phyloP scores from a whole-genome alignment of 1,284 basidiomycete species.

The Cystobasidium sp. region DNA sequence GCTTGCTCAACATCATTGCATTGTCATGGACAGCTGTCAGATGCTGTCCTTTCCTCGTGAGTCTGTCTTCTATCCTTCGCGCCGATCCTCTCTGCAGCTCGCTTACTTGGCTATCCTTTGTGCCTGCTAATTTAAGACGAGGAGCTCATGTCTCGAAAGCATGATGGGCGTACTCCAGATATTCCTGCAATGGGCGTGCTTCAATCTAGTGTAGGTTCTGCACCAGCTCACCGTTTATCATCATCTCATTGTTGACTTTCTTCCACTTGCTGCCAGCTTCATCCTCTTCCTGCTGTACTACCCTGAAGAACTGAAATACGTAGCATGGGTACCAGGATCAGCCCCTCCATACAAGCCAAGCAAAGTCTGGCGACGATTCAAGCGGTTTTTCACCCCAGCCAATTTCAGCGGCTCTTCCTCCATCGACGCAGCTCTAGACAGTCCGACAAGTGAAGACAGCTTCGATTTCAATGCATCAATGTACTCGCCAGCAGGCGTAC shows the following conservation, averaged over 20 bases:
- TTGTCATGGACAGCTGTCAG: slow-evolving; percentile 84
- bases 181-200: slow-evolving; percentile 81
- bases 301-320: slow-evolving; percentile 77
- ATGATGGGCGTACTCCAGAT: slow-evolving; percentile 85
- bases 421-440: slow-evolving; percentile 28
- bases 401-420: slow-evolving; percentile 12
- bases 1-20: slow-evolving; percentile 64
- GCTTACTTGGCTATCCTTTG: slow-evolving; percentile 6
- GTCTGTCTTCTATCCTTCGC: too few species aligned
- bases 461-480: slow-evolving; percentile 40
- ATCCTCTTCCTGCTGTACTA: slow-evolving; percentile 92
- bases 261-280: slow-evolving; percentile 63
- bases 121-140: slow-evolving; percentile 61
- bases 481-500: slow-evolving; percentile 33
- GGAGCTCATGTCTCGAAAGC: slow-evolving; percentile 77
- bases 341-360: slow-evolving; percentile 23
- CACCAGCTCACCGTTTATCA: background rate
- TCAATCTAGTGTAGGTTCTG: slow-evolving; percentile 74
- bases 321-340: slow-evolving; percentile 49
- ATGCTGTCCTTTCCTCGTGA: slow-evolving; percentile 77
- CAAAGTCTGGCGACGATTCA: slow-evolving; percentile 32
- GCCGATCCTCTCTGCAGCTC: too few species aligned
- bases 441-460: slow-evolving; percentile 33
- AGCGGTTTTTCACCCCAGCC: slow-evolving; percentile 32
- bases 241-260: background rate